Evolutionary conservation across 1,284 basidiomycete genomes (phyloP), one percentile per base, ranked within the genome.

Genomic region (Boletellus dicymbophilus): DNA sequence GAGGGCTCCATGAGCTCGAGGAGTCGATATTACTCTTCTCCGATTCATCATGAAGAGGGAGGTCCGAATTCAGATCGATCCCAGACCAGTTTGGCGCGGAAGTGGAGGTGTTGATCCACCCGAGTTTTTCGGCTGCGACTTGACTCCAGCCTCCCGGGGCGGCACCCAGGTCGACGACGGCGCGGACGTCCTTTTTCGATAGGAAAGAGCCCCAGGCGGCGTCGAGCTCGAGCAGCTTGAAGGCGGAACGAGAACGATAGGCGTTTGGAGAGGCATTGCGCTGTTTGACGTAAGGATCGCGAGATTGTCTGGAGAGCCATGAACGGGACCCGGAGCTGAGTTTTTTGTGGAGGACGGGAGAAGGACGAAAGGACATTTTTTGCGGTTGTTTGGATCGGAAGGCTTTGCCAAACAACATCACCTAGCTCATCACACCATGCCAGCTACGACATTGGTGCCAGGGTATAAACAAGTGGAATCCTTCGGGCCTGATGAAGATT

Each of bases 131-230:
- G 0, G 87, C 84, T 11, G 84, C 84, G 20, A 93, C 90, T 61
- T 95, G 91, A 50, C 85, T 87, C 93, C 93, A 95, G 1, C 92
- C 91, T 6, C 92, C 93, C 0, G 93, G 93, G 1, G 92, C 90
- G 1, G 88, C 89, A 28, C 93, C 93, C 23, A 95, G 78, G 67
- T 95, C 93, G 3, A 94, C 82, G 0, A 94, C 83, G 20, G 79
- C 74, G 6, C 66, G 70, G 2, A 86, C 78, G 51, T 82, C 75
- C 10, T 67, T 69, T 37, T 74, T 72, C 6, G 71, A 67, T 37
- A 90, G 71, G 51, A 93, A 80, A 4, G 68, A 57, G 26, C 71
- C 71, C 62, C 72, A 81, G 39, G 74, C 68, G 3, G 75, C 67
- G 60, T 89, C 75, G 50, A 93, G 79, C 63, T 91, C 86, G 48